These are phyloP conservation scores for Penicillium sp. DNA, from an alignment of 2,329 filamentous ascomycete genomes.

Conservation along the genomic window DNA sequence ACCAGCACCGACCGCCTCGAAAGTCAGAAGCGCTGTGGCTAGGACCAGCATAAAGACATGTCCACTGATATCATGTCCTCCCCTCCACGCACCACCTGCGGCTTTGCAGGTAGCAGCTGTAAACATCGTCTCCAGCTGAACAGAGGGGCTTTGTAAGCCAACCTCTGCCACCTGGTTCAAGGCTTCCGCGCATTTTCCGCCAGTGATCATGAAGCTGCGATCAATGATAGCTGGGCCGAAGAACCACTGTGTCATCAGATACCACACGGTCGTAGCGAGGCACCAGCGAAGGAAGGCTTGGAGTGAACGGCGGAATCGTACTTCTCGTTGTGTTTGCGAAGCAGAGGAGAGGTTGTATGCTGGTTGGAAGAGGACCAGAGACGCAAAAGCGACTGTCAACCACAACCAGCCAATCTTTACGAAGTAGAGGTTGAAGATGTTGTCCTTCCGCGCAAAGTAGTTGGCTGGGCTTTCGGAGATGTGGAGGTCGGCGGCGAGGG, in stretches of 20 bases:
- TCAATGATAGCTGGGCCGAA: constrained; percentile 90
- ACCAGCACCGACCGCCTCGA: constrained; percentile 64
- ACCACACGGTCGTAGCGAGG: constrained; percentile 72
- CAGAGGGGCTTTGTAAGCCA: constrained; percentile 8
- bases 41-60: constrained; percentile 91
- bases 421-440: constrained; percentile 87
- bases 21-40: constrained; percentile 72
- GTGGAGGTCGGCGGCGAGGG: constrained; percentile 29
- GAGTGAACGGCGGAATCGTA: constrained; percentile 44
- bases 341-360: constrained; percentile 43
- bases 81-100: constrained; percentile 76
- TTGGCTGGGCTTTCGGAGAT: constrained; percentile 35
- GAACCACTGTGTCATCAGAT: constrained; percentile 90
- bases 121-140: constrained; percentile 50
- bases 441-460: constrained; percentile 93
- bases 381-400: constrained; percentile 69
- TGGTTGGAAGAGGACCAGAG: constrained; percentile 67
- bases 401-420: constrained; percentile 96
- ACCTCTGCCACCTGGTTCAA: constrained; percentile 42
- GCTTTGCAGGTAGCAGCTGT: constrained; percentile 78
- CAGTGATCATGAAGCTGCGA: constrained; percentile 80
- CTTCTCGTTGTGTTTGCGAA: constrained; percentile 18
- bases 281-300: constrained; percentile 65
- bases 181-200: constrained; percentile 70
- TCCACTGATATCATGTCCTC: constrained; percentile 94